Conservation (phyloP, 1,284 basidiomycete genomes). For the Cutaneotrichosporon spelunceum region DNA sequence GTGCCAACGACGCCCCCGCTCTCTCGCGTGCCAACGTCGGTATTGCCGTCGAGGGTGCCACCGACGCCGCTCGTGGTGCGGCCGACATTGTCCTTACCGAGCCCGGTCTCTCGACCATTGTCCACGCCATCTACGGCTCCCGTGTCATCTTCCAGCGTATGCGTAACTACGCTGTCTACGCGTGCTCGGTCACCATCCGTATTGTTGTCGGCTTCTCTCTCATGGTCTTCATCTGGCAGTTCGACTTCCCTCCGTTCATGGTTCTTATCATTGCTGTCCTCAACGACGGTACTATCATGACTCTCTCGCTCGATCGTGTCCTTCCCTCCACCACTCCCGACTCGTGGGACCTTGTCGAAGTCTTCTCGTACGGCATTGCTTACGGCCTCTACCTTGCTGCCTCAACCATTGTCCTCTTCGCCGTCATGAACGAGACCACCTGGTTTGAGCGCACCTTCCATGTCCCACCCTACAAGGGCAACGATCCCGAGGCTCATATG, state of each 20-base stretch:
- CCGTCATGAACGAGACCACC: slow-evolving; percentile 77
- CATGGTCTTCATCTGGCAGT: slow-evolving; percentile 91
- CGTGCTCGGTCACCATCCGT: slow-evolving; percentile 93
- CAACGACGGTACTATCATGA: slow-evolving; percentile 99
- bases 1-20: slow-evolving; percentile 93
- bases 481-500: slow-evolving; percentile 56
- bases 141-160: slow-evolving; percentile 97
- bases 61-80: slow-evolving; percentile 90
- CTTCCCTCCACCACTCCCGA: slow-evolving; percentile 87
- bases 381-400: slow-evolving; percentile 90
- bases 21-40: slow-evolving; percentile 92
- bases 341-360: slow-evolving; percentile 93
- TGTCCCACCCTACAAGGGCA: slow-evolving; percentile 57
- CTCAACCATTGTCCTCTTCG: slow-evolving; percentile 80
- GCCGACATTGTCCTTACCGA: slow-evolving; percentile 94
- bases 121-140: slow-evolving; percentile 91
- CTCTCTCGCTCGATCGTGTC: slow-evolving; percentile 93
- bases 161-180: slow-evolving; percentile 95
- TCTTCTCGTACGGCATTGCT: slow-evolving; percentile 90
- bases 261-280: slow-evolving; percentile 93
- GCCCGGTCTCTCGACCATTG: slow-evolving; percentile 93
- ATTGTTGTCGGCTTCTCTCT: slow-evolving; percentile 96
- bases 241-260: slow-evolving; percentile 99
- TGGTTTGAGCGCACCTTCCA: slow-evolving; percentile 89
- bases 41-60: slow-evolving; percentile 96